A percentile compares a stretch with the other conserved stretches of the same genome.
These are phyloP conservation scores for Dactylella cylindrospora DNA, from an alignment of 2,329 filamentous ascomycete species.

Conservation along the genomic window DNA sequence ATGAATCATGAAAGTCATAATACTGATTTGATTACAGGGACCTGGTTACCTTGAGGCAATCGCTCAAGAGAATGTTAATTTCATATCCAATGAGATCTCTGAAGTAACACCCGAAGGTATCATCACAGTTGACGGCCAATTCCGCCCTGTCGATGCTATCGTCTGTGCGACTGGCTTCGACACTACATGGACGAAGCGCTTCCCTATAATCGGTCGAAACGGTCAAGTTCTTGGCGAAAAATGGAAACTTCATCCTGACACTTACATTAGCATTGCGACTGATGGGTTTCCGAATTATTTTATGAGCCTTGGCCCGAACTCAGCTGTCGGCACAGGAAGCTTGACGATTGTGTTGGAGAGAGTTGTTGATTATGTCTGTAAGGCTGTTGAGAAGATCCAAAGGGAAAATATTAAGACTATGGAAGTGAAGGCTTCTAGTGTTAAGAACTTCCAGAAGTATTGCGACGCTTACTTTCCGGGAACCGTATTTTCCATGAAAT, in stretches of 20 bases:
- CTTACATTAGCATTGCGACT: conserved; percentile 61
- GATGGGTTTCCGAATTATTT: conserved; percentile 61
- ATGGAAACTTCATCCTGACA: conserved; percentile 56
- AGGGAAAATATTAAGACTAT: conserved; percentile 54
- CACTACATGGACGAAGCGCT: conserved; percentile 59
- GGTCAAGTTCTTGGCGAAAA: conserved; percentile 58
- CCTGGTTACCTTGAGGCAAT: conserved; percentile 52
- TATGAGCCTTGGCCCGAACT: conserved; percentile 59
- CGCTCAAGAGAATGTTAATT: conserved; percentile 55
- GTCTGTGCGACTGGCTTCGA: conserved; percentile 64
- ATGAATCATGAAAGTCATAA: conserved; percentile 43
- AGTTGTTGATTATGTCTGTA: conserved; percentile 57
- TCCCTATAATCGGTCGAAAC: conserved; percentile 57
- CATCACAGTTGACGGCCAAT: conserved; percentile 56
- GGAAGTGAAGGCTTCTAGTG: conserved; percentile 54
- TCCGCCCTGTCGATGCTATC: conserved; percentile 60
- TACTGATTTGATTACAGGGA: conserved; percentile 47
- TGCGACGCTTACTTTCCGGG: conserved; percentile 57
- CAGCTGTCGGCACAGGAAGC: conserved; percentile 56
- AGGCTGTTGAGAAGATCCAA: conserved; percentile 57
- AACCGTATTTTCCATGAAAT: conserved; percentile 57
- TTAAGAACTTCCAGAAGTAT: conserved; percentile 57
- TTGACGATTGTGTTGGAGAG: conserved; percentile 57
- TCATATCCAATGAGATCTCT: conserved; percentile 56
- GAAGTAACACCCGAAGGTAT: conserved; percentile 57